Evolutionary conservation across 73 alveolate species (phyloP).

Genomic region (Paramecium sexaurelia): DNA sequence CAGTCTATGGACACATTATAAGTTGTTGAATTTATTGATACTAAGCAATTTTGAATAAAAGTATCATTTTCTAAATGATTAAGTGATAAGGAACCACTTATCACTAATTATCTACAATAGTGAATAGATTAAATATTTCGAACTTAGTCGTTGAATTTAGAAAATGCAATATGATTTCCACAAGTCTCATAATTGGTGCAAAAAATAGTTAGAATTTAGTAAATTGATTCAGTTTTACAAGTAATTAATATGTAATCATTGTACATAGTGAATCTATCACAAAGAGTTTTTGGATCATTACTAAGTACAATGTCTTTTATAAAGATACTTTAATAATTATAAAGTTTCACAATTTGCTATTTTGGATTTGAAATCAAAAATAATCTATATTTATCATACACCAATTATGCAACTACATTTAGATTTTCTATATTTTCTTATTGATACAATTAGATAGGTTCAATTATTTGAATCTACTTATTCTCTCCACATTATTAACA

Average conservation of each 20-base stretch:
- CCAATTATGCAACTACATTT: neutral
- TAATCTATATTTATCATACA: too few species aligned
- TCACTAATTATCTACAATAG: too few species aligned
- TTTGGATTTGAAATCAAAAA: neutral
- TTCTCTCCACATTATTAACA: neutral
- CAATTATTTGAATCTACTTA: neutral
- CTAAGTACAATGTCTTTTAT: neutral
- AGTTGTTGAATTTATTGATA: neutral
- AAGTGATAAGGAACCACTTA: neutral
- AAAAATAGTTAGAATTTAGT: neutral
- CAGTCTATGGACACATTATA: too few species aligned
- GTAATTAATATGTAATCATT: neutral
- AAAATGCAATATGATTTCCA: neutral
- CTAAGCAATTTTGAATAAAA: neutral
- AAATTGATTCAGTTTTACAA: neutral
- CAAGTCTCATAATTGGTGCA: neutral
- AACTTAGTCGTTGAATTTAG: neutral
- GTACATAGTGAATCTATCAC: neutral
- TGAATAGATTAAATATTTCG: too few species aligned
- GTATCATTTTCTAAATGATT: neutral
- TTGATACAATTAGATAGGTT: neutral
- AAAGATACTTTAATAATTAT: neutral
- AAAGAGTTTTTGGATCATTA: neutral
- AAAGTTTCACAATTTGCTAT: neutral
- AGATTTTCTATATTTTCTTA: neutral